Evolutionary conservation across 139 green algal species (phyloP), one percentile per base, ranked within the genome.

Genomic region (Pleodorina starrii): DNA sequence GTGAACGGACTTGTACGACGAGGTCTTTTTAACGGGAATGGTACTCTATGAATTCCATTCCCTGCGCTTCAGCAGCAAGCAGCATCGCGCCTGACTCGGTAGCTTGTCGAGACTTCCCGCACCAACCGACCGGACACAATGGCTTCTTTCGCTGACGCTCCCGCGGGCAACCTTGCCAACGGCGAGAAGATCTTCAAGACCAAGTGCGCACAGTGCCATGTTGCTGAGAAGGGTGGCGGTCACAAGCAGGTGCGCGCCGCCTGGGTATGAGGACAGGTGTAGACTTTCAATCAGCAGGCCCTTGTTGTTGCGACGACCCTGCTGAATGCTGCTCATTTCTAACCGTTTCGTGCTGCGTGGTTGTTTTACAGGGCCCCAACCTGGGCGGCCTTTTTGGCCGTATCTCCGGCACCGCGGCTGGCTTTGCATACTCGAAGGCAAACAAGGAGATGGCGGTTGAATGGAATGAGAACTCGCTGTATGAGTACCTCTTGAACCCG

Each of bases 111-210:
- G n/a, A n/a, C n/a, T n/a, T n/a, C n/a, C n/a, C n/a, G n/a, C n/a
- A n/a, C n/a, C n/a, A n/a, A n/a, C n/a, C n/a, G n/a, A n/a, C 12
- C 48, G 48, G 48, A 48, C 77, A 87, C 25, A 14, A 98, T 98
- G 96, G 91, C 94, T 3, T 92, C 88, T 10, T 98, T 98, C 51
- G 93, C 78, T 0, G 96, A 98, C 42, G 95, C 95, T 19, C 93
- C 94, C 10, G 74, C 87, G 1, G 96, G 95, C 40, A 90, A 98
- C 88, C 66, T 88, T 29, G 95, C 93, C 29, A 93, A 94, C 36
- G 97, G 96, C 36, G 97, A 95, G 59, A 98, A 99, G 93, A 98
- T 99, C 74, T 99, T 99, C 92, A 98, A 99, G 93, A 99, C 97
- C 71, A 99, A 99, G 96, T 99, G 94, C 57, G 93, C 97, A 0